These are phyloP conservation scores for Bacidia gigantensis DNA, from an alignment of 495 filamentous ascomycete species.

Conservation along the genomic window DNA sequence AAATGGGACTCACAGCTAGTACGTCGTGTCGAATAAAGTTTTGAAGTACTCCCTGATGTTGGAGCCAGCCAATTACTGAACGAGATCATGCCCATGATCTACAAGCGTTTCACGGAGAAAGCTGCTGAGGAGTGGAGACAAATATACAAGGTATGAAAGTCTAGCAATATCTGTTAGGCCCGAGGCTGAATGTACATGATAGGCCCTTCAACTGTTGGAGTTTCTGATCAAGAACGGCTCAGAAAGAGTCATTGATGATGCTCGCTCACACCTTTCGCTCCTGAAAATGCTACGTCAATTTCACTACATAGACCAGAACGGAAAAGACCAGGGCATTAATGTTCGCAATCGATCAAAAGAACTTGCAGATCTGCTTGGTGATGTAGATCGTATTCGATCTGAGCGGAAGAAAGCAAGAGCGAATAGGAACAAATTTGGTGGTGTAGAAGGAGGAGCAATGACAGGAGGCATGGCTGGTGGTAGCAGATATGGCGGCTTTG, in stretches of 20 bases:
- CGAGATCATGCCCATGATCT: constrained; percentile 99
- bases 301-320: constrained; percentile 90
- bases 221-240: constrained; percentile 98
- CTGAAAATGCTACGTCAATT: constrained; percentile 98
- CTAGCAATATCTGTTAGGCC: too few relatives aligned
- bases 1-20: constrained; percentile 97
- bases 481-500: constrained; percentile 74
- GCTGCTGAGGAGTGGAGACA: constrained; percentile 97
- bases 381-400: constrained; percentile 82
- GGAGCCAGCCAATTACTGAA: constrained; percentile 73
- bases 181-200: constrained; percentile 1
- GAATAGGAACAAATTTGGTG: constrained; percentile 87
- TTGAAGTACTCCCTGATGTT: not conserved
- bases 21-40: constrained; percentile 25
- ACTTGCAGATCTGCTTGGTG: constrained; percentile 78
- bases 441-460: constrained; percentile 69
- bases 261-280: constrained; percentile 81
- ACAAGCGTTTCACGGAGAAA: constrained; percentile 98
- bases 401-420: constrained; percentile 88
- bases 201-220: constrained; percentile 87
- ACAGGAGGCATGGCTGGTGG: constrained; percentile 42
- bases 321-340: constrained; percentile 96
- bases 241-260: constrained; percentile 95
- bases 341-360: constrained; percentile 95
- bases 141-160: constrained; percentile 72